phyloP scores from a whole-genome alignment of 805 yeast genomes.

The Citeromyces matritensis region DNA sequence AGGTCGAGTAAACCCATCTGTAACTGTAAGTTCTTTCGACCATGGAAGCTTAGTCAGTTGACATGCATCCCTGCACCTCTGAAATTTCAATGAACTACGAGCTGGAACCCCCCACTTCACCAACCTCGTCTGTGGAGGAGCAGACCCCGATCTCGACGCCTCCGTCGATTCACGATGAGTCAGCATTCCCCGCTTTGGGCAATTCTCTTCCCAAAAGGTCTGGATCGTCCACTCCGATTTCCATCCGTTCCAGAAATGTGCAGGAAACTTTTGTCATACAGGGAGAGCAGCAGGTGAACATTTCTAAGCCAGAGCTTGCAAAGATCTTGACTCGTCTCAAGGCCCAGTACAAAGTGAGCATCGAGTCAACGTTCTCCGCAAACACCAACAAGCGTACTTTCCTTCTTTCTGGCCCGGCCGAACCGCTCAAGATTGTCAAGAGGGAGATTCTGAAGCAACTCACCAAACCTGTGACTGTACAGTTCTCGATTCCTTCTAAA shows the following conservation, averaged over 20 bases:
- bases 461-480: slow-evolving; percentile 53
- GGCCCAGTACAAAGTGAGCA: slow-evolving; percentile 42
- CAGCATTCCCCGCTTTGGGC: no score
- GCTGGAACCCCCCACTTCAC: no score
- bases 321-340: slow-evolving; percentile 52
- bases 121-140: no score
- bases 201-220: no score
- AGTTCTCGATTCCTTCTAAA: slow-evolving; percentile 59
- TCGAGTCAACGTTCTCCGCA: slow-evolving; percentile 73
- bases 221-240: neutral
- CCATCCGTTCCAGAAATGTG: slow-evolving; percentile 31
- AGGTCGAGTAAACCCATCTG: no score
- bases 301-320: slow-evolving; percentile 50
- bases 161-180: no score
- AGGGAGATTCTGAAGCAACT: slow-evolving; percentile 62
- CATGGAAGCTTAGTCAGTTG: no score
- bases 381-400: slow-evolving; percentile 70
- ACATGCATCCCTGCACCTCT: no score
- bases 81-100: no score
- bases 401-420: slow-evolving; percentile 62
- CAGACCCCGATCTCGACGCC: no score
- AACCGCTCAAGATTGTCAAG: slow-evolving; percentile 52
- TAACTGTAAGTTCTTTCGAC: no score
- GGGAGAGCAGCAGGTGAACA: slow-evolving; percentile 49
- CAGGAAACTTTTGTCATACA: slow-evolving; percentile 73